A percentile compares a stretch with the other conserved stretches of the same genome.
Evolutionary conservation across 257 asterid genomes (phyloP).

Genomic region (Misopates orontium): DNA sequence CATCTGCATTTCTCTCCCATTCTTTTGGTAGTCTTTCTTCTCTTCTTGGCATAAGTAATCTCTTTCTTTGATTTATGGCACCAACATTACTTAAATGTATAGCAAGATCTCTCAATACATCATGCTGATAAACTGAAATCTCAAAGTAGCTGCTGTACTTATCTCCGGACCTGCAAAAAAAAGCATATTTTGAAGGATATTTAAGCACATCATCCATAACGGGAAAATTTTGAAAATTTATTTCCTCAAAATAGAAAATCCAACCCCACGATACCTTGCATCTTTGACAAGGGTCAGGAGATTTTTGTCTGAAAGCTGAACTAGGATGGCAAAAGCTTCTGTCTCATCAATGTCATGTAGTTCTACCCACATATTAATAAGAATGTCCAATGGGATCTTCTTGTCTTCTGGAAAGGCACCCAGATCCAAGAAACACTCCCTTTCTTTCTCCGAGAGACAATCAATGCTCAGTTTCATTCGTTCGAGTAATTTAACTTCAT

Average conservation of each 20-base stretch:
- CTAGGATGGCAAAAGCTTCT: conserved; percentile 82
- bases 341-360: conserved; percentile 77
- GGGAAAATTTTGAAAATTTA: too few relatives aligned
- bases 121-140: conserved; percentile 85
- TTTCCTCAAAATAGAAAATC: not conserved
- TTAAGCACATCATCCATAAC: not conserved
- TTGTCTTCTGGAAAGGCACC: conserved; percentile 90
- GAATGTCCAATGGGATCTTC: conserved; percentile 80
- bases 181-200: conserved; percentile 9
- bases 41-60: conserved; percentile 80
- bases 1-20: conserved; percentile 77
- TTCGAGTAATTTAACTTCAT: conserved; percentile 69
- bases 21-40: conserved; percentile 73
- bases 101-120: conserved; percentile 84
- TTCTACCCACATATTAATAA: conserved; percentile 93
- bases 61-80: conserved; percentile 52
- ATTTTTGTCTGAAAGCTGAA: conserved; percentile 82
- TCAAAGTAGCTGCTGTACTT: conserved; percentile 84
- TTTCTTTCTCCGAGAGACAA: conserved; percentile 60
- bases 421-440: conserved; percentile 84
- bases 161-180: conserved; percentile 71
- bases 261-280: conserved; percentile 50
- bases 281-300: conserved; percentile 79
- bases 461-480: conserved; percentile 86
- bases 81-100: conserved; percentile 60